These are phyloP conservation scores for Kurtzmaniella cleridarum DNA, from an alignment of 805 yeast genomes.

Conservation along the genomic window DNA sequence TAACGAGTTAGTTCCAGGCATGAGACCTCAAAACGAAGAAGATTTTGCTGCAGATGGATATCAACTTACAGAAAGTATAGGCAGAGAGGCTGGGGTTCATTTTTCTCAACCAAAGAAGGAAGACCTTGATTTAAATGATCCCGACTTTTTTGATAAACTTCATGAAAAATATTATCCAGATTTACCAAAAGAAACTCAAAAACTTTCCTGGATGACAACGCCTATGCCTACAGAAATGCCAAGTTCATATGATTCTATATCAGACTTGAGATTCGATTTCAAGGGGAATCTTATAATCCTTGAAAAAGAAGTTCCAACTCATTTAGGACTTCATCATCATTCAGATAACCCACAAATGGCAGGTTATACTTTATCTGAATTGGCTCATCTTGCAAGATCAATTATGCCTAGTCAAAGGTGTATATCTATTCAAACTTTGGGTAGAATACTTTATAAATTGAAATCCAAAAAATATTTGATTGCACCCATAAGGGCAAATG, in stretches of 20 bases:
- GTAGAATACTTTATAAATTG: conserved; percentile 78
- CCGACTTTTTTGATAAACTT: conserved; percentile 69
- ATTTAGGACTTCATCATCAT: conserved; percentile 84
- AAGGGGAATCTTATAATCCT: conserved; percentile 67
- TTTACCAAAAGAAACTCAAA: conserved; percentile 73
- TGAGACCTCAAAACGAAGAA: conserved; percentile 24
- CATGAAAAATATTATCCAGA: conserved; percentile 88
- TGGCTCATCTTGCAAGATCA: conserved; percentile 74
- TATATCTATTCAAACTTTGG: conserved; percentile 79
- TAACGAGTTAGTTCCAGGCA: conserved; percentile 47
- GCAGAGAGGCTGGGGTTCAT: conserved; percentile 50
- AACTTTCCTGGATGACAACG: conserved; percentile 89
- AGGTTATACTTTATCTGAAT: conserved; percentile 84
- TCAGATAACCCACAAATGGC: conserved; percentile 83
- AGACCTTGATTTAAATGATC: conserved; percentile 63
- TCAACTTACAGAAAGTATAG: conserved; percentile 27
- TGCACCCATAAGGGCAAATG: conserved; percentile 35
- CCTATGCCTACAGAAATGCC: conserved; percentile 39
- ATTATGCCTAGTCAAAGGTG: conserved; percentile 81
- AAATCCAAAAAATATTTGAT: conserved; percentile 58
- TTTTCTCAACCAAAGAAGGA: conserved; percentile 52
- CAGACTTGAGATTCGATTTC: conserved; percentile 84
- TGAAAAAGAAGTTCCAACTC: conserved; percentile 40
- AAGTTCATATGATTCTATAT: conserved; percentile 46
- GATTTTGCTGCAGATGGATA: conserved; percentile 38